phyloP scores from a whole-genome alignment of 2,329 filamentous ascomycete genomes.

The Calonectria pseudoreteaudii region DNA sequence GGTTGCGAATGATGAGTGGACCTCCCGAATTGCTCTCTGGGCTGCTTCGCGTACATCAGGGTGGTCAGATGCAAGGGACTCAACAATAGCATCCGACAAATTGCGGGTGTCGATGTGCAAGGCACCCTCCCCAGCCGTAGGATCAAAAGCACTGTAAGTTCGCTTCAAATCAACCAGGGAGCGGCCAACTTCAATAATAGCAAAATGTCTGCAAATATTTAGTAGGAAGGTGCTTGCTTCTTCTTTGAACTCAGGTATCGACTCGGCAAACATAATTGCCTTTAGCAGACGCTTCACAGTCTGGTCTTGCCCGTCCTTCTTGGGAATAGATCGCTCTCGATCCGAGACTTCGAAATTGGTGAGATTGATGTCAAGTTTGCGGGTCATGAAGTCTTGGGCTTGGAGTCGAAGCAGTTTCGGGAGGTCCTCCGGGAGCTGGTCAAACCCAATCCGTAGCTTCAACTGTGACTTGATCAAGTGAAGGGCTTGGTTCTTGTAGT shows the following conservation, averaged over 20 bases:
- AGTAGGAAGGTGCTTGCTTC: conserved; percentile 81
- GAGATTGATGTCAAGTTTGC: conserved; percentile 78
- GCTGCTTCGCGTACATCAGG: conserved; percentile 84
- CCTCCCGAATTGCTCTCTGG: conserved; percentile 79
- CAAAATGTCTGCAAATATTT: conserved; percentile 89
- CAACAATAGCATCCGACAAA: conserved; percentile 89
- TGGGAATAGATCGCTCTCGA: conserved; percentile 83
- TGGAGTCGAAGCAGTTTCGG: conserved; percentile 86
- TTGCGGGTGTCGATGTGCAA: conserved; percentile 88
- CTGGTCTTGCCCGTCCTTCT: conserved; percentile 86
- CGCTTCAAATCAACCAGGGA: conserved; percentile 86
- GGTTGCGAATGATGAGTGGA: conserved; percentile 79
- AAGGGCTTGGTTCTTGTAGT: conserved; percentile 94
- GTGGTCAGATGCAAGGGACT: conserved; percentile 89
- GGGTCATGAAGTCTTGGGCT: conserved; percentile 83
- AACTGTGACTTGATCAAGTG: conserved; percentile 88
- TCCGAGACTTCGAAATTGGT: conserved; percentile 81
- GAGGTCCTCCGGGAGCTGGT: conserved; percentile 90
- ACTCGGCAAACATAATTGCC: conserved; percentile 86
- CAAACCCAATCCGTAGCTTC: conserved; percentile 89
- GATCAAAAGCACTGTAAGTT: conserved; percentile 82
- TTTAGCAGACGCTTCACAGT: conserved; percentile 89
- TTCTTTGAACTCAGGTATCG: conserved; percentile 81
- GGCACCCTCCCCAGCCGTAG: conserved; percentile 86
- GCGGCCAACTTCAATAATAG: conserved; percentile 87